Evolutionary conservation across 352 stramenopile species (phyloP).

Genomic region (Blastocystis sp.): DNA sequence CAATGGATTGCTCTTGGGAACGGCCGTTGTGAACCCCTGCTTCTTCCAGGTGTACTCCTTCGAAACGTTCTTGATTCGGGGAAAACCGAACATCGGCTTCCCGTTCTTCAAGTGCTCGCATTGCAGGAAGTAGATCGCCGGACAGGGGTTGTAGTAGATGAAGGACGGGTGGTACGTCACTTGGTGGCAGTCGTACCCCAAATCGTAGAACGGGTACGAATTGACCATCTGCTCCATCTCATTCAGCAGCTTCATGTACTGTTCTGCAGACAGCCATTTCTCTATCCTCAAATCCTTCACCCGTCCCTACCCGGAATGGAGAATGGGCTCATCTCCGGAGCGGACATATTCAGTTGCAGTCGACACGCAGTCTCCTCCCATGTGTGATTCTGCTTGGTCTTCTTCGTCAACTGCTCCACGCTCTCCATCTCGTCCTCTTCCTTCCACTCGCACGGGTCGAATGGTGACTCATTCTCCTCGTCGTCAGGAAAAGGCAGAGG

Average conservation of each 20-base stretch:
- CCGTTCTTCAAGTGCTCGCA: slow-evolving; percentile 67
- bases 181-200: slow-evolving; percentile 40
- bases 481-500: not conserved
- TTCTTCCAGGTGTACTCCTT: slow-evolving; percentile 70
- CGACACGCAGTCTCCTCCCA: slow-evolving; percentile 55
- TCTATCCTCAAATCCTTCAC: not conserved
- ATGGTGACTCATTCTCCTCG: not conserved
- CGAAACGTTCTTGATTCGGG: slow-evolving; percentile 57
- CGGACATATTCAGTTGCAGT: slow-evolving; percentile 20
- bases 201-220: slow-evolving; percentile 51
- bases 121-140: slow-evolving; percentile 59
- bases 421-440: not conserved
- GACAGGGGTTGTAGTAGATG: slow-evolving; percentile 63
- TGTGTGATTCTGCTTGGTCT: slow-evolving; percentile 55
- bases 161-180: slow-evolving; percentile 66
- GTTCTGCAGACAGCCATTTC: slow-evolving; percentile 36
- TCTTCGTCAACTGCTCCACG: not conserved
- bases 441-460: not conserved
- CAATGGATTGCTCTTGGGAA: slow-evolving; percentile 63
- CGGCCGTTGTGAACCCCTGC: slow-evolving; percentile 69
- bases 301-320: slow-evolving; percentile 6
- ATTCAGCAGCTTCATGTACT: slow-evolving; percentile 16
- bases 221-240: slow-evolving; percentile 30
- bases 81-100: slow-evolving; percentile 69
- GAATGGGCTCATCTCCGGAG: slow-evolving; percentile 41